These are phyloP conservation scores for Colletotrichum karsti DNA, from an alignment of 2,329 filamentous ascomycete species.

Conservation along the genomic window DNA sequence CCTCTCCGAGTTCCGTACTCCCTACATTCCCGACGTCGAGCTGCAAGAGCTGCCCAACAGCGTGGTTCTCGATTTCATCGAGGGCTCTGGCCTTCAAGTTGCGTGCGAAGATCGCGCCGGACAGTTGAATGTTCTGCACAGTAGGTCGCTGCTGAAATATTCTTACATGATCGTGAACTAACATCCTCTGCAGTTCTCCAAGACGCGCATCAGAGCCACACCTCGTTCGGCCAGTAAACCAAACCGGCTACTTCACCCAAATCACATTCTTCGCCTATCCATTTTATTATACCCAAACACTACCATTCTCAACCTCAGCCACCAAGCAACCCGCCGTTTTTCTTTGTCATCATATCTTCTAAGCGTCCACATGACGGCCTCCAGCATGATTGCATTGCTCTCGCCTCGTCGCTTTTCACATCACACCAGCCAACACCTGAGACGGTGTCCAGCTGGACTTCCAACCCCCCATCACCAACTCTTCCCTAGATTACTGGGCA, in stretches of 20 bases:
- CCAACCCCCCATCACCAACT: background rate
- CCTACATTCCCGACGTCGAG: conserved; percentile 88
- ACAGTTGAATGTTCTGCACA: conserved; percentile 62
- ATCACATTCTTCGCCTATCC: conserved; percentile 2
- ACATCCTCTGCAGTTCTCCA: conserved; percentile 48
- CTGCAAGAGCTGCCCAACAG: conserved; percentile 93
- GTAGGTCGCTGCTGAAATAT: conserved; percentile 53
- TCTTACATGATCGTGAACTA: conserved; percentile 34
- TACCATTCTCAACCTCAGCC: background rate
- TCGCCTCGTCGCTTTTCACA: background rate
- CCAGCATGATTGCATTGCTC: conserved; percentile 1
- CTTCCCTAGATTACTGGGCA: background rate
- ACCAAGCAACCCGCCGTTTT: conserved; percentile 12
- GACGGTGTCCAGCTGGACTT: background rate
- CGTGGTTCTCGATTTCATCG: conserved; percentile 68
- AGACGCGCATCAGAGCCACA: conserved; percentile 49
- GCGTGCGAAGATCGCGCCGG: conserved; percentile 70
- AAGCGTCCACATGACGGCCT: background rate
- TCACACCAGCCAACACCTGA: background rate
- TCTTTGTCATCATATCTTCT: conserved; percentile 28
- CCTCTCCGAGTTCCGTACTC: conserved; percentile 81
- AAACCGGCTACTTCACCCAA: background rate
- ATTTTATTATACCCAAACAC: conserved; percentile 23
- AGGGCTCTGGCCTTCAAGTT: conserved; percentile 69
- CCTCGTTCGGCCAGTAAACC: conserved; percentile 39